A percentile compares a stretch with the other conserved stretches of the same genome.
Evolutionary conservation across 139 green algal species (phyloP).

Genomic region (Closterium sp.): DNA sequence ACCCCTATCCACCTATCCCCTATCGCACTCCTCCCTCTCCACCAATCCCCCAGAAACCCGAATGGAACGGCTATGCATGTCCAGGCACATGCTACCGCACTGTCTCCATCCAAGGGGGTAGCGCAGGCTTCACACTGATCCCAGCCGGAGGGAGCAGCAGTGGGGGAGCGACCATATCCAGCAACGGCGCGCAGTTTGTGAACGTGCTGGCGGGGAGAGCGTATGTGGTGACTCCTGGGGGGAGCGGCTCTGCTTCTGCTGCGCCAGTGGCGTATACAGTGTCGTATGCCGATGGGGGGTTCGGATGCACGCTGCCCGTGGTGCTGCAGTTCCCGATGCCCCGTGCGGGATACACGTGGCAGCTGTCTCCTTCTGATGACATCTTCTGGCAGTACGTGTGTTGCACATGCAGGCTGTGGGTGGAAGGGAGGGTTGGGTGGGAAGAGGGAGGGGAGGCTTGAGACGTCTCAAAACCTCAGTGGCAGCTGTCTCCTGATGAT

Average conservation of each 20-base stretch:
- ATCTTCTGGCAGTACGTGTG: background rate
- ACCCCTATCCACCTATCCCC: too few species aligned
- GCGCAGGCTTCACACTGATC: background rate
- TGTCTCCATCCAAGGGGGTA: background rate
- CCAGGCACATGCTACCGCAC: slow-evolving; percentile 22
- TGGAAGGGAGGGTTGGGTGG: too few species aligned
- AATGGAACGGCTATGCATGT: slow-evolving; percentile 10
- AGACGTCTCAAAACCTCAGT: too few species aligned
- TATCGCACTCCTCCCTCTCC: background rate
- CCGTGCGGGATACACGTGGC: background rate
- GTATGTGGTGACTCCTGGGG: background rate
- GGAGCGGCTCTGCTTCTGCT: background rate
- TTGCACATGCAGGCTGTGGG: too few species aligned
- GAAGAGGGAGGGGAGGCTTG: background rate
- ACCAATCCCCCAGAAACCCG: background rate
- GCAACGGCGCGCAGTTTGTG: background rate
- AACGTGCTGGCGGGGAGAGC: background rate
- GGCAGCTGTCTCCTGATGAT: too few species aligned
- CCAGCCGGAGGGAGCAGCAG: background rate
- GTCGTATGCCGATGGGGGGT: background rate
- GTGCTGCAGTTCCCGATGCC: slow-evolving; percentile 4
- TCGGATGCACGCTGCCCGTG: background rate
- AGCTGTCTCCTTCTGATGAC: background rate
- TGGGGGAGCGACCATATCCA: background rate
- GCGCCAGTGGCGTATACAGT: background rate